These are phyloP conservation scores for Oidiodendron maius DNA, from an alignment of 495 filamentous ascomycete species.

Conservation along the genomic window DNA sequence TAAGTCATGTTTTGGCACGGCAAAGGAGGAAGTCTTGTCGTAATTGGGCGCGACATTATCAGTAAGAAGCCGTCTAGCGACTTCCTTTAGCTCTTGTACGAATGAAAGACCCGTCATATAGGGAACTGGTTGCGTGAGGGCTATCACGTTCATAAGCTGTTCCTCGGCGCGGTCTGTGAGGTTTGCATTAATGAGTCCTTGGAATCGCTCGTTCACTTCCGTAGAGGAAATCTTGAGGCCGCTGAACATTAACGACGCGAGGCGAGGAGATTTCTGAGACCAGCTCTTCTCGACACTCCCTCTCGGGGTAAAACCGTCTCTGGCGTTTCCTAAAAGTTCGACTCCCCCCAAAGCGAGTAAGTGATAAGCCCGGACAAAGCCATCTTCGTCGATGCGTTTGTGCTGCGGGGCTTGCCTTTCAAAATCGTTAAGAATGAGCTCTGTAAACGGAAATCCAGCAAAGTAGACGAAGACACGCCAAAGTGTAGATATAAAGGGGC, in stretches of 20 bases:
- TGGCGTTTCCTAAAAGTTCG: conserved; percentile 3
- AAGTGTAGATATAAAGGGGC: conserved; percentile 1
- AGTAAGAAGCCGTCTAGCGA: not conserved
- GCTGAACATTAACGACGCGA: conserved; percentile 2
- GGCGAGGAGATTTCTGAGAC: conserved; percentile 5
- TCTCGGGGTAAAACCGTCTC: not conserved
- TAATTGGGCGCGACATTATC: conserved; percentile 1
- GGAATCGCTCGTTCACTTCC: conserved; percentile 3
- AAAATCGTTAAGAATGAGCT: not conserved
- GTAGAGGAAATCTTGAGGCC: conserved; percentile 5
- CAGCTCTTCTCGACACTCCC: conserved; percentile 3
- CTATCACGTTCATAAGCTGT: conserved; percentile 3
- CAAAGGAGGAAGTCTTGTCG: conserved; percentile 3
- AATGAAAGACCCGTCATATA: conserved; percentile 6
- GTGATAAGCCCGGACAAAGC: conserved; percentile 3
- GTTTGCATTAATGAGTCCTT: conserved; percentile 2
- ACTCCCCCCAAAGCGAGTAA: conserved; percentile 3
- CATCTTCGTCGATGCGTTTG: conserved; percentile 5
- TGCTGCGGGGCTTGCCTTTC: conserved; percentile 2
- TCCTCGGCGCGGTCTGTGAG: conserved; percentile 1
- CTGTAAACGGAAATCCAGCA: conserved; percentile 6
- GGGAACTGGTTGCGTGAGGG: conserved; percentile 2
- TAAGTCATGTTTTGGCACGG: conserved; percentile 4
- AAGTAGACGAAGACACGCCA: conserved; percentile 7
- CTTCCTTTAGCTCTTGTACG: conserved; percentile 2